Evolutionary conservation across 1,139 yeast species (phyloP).

Genomic region (Yueomyces sp.): DNA sequence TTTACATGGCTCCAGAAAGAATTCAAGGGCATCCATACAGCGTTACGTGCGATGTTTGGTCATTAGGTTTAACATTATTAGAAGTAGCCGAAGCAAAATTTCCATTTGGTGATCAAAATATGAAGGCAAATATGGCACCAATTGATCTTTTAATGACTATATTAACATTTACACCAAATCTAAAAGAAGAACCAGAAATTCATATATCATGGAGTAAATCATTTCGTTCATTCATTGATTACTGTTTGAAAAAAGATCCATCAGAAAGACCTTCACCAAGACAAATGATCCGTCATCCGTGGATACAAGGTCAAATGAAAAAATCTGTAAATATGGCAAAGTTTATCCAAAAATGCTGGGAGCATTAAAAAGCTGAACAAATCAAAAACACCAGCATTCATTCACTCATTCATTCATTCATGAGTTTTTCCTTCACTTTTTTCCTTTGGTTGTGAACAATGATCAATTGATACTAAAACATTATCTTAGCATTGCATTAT

Average conservation of each 20-base stretch:
- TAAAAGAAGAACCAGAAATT: slow-evolving; percentile 64
- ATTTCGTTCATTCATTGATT: slow-evolving; percentile 70
- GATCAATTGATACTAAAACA: too few relatives aligned
- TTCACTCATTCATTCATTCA: too few relatives aligned
- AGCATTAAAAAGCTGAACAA: not conserved
- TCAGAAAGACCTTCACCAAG: slow-evolving; percentile 79
- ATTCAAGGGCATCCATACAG: slow-evolving; percentile 91
- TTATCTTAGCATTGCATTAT: too few relatives aligned
- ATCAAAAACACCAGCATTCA: not conserved
- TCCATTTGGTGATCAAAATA: slow-evolving; percentile 41
- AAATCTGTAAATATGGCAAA: slow-evolving; percentile 75
- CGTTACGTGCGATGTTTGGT: slow-evolving; percentile 94
- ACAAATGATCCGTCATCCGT: slow-evolving; percentile 85
- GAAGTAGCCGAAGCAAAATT: slow-evolving; percentile 87
- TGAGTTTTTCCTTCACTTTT: too few relatives aligned
- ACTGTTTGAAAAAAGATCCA: slow-evolving; percentile 72
- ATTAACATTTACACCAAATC: slow-evolving; percentile 66
- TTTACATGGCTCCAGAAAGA: slow-evolving; percentile 97
- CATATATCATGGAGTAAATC: slow-evolving; percentile 73
- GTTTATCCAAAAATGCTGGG: slow-evolving; percentile 74
- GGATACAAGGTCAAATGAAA: slow-evolving; percentile 67
- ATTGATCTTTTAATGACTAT: slow-evolving; percentile 76
- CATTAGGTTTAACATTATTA: slow-evolving; percentile 76
- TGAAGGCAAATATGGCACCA: slow-evolving; percentile 43
- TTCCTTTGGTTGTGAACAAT: too few relatives aligned